These are phyloP conservation scores for Erodium moschatum DNA, from an alignment of 441 rosid genomes.

Conservation along the genomic window DNA sequence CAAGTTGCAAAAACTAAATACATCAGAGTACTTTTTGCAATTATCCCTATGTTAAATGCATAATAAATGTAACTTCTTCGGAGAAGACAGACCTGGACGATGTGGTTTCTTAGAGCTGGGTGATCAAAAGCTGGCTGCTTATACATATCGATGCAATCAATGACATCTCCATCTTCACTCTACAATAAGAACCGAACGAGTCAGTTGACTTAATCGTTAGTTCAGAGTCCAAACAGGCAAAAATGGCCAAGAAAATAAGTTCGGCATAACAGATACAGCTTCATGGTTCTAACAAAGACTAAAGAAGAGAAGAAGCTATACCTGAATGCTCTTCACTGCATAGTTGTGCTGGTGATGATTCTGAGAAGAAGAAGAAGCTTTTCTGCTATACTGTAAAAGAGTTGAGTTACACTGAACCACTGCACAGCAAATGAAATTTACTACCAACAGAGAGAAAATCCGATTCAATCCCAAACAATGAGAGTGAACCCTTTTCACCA, in stretches of 20 bases:
- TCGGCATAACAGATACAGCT: neutral
- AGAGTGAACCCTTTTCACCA: neutral
- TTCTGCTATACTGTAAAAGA: neutral
- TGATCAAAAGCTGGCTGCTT: slow-evolving; percentile 20
- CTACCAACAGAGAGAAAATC: neutral
- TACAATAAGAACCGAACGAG: neutral
- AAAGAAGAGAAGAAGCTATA: neutral
- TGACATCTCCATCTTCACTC: slow-evolving; percentile 27
- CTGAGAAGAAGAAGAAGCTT: neutral
- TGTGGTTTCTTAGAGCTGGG: slow-evolving; percentile 18
- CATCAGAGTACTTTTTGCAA: too few species aligned
- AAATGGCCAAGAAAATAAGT: neutral
- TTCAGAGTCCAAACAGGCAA: neutral
- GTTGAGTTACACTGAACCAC: neutral
- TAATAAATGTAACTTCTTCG: neutral
- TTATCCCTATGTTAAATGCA: neutral
- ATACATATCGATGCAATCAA: slow-evolving; percentile 17
- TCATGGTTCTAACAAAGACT: neutral
- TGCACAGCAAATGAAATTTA: slow-evolving; percentile 1
- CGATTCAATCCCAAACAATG: neutral
- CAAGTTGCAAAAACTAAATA: too few species aligned
- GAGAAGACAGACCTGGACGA: slow-evolving; percentile 13
- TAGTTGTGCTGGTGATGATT: neutral
- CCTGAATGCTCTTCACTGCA: slow-evolving; percentile 6
- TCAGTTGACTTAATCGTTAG: neutral